Base-by-base conservation (phyloP, 129 eudicot species). In the Solidago caesia region DNA sequence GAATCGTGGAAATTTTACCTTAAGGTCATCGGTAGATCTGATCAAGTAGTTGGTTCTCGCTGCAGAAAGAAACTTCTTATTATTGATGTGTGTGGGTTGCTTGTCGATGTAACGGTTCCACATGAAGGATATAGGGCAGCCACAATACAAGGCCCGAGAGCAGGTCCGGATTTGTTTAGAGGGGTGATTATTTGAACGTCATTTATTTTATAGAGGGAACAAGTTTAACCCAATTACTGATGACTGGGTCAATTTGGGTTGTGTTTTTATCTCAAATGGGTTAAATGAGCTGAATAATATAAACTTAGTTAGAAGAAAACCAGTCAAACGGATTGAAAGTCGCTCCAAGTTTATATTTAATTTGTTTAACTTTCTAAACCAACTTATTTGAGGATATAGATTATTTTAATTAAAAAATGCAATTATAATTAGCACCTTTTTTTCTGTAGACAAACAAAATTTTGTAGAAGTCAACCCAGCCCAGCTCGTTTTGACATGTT, bases 41-140 rank as follows among this genome's bases (percentile, higher is more conserved):
- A 67, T 13, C 84, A 12, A 57, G 47, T 56, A 33, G 69, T 27
- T 42, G 64, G 53, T 21, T n/a, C 52, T 77, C 65, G 75, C 66
- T 75, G 55, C n/a, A 80, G 70, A 78, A 89, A 78, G 83, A 89
- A 89, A 79, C 96, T 89, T 80, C 67, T 89, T 67, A 71, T 89
- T 60, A 82, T 89, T 68, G 96, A 89, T 75, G 44, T 86, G 57
- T 84, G 76, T 74, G 96, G 96, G 45, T 49, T 89, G 49, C 80
- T 89, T 79, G 91, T 76, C 29, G 87, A 89, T 64, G 70, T 89
- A 46, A 15, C 81, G 2, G 42, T 46, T 21, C 78, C 75, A 61
- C 82, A 77, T 74, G 79, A 81, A 39, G 74, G 79, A 73, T 79
- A 59, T 39, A 74, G 44, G 51, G 77, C 89, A 49, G 87, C 84